Conservation (phyloP, 441 rosid species). For the Pelargonium exstipulatum region DNA sequence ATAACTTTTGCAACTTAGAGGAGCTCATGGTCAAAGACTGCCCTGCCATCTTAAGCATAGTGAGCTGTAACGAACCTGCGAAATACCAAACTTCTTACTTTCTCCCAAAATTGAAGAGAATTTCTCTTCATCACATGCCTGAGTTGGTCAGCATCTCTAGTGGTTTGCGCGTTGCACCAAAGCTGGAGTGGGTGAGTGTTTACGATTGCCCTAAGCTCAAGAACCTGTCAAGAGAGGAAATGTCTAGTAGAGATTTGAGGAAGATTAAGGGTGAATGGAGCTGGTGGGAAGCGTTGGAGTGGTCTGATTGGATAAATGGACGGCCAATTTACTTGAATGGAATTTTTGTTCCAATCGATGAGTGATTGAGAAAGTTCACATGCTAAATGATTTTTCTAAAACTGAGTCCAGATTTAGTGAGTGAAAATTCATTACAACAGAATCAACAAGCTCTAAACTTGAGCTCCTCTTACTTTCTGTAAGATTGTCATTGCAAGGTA, state of each 20-base stretch:
- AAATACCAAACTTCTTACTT: not conserved
- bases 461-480: too few relatives aligned
- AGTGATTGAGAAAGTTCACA: slow-evolving; percentile 1
- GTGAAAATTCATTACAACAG: too few relatives aligned
- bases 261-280: not conserved
- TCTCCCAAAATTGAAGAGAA: not conserved
- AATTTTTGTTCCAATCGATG: not conserved
- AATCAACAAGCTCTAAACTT: too few relatives aligned
- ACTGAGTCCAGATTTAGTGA: too few relatives aligned
- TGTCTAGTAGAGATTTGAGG: not conserved
- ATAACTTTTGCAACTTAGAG: slow-evolving; percentile 11
- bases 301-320: not conserved
- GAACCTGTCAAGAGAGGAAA: not conserved
- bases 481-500: too few relatives aligned
- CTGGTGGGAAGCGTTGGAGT: slow-evolving; percentile 1
- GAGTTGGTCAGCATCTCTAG: not conserved
- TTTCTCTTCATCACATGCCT: not conserved
- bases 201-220: not conserved
- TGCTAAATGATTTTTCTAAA: too few relatives aligned
- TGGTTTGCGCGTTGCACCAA: not conserved
- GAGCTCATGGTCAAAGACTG: slow-evolving; percentile 23
- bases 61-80: not conserved
- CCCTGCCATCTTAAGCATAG: slow-evolving; percentile 11
- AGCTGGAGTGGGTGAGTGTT: not conserved
- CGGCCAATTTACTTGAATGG: not conserved